A percentile compares a stretch with the other conserved stretches of the same genome.
Conservation (phyloP, 306 rosid genomes). For the Crotalaria pallida region DNA sequence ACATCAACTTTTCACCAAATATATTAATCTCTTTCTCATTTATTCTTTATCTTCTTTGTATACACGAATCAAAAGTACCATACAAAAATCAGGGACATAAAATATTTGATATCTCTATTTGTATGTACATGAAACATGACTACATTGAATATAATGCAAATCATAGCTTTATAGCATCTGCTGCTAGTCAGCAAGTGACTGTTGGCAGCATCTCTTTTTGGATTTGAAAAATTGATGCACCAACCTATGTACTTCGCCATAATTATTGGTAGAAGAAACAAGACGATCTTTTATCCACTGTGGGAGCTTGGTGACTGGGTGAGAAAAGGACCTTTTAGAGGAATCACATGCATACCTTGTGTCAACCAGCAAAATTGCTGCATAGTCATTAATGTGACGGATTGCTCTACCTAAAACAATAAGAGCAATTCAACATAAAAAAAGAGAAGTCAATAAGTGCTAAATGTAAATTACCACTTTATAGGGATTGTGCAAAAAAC, state of each 20-base stretch:
- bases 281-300: constrained; percentile 79
- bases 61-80: too few relatives aligned
- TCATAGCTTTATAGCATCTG: neutral
- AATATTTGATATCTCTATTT: too few relatives aligned
- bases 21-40: too few relatives aligned
- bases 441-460: constrained; percentile 2
- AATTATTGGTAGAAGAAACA: constrained; percentile 52
- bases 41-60: too few relatives aligned
- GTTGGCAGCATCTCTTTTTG: constrained; percentile 35
- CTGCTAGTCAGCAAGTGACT: constrained; percentile 23
- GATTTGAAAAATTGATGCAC: constrained; percentile 77
- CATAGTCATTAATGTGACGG: constrained; percentile 85
- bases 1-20: too few relatives aligned
- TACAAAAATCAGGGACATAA: too few relatives aligned
- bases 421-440: neutral
- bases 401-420: constrained; percentile 76
- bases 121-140: too few relatives aligned
- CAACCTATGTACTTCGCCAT: constrained; percentile 75
- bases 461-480: neutral
- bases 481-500: neutral
- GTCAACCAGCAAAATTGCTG: constrained; percentile 79
- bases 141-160: neutral
- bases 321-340: constrained; percentile 50
- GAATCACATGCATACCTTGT: constrained; percentile 63
- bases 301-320: constrained; percentile 74